Evolutionary conservation across 192 early-diverging fungal species (phyloP).

Genomic region (Rhizophlyctis rosea): DNA sequence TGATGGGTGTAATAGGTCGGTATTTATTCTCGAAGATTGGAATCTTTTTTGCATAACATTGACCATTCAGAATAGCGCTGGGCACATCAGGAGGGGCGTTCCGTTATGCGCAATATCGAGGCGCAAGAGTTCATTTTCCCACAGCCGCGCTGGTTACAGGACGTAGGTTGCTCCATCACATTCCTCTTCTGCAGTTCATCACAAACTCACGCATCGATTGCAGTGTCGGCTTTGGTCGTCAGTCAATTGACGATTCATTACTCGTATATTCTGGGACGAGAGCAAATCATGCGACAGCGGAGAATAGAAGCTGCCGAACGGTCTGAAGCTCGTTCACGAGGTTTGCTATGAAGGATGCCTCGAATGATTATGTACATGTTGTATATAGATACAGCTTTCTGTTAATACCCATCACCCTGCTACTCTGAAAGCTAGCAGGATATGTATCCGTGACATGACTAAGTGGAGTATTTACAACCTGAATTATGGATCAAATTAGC

Average conservation of each 20-base stretch:
- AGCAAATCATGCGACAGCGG: neutral
- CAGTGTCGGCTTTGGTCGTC: neutral
- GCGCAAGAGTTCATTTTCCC: neutral
- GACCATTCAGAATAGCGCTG: neutral
- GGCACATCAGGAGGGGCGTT: neutral
- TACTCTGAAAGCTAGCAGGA: too few species aligned
- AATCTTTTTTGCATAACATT: neutral
- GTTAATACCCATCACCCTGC: too few species aligned
- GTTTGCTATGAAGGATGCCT: too few species aligned
- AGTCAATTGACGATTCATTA: neutral
- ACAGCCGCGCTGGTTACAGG: neutral
- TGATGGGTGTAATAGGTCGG: neutral
- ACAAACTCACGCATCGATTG: neutral
- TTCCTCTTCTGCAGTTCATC: neutral
- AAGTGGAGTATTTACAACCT: too few species aligned
- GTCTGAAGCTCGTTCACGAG: neutral
- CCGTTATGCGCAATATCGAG: neutral
- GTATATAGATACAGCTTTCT: too few species aligned
- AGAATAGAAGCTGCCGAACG: neutral
- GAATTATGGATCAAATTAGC: too few species aligned
- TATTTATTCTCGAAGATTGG: neutral
- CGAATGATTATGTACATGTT: too few species aligned
- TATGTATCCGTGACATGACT: too few species aligned
- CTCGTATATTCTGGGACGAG: neutral
- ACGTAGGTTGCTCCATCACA: neutral